Conservation (phyloP, 1,139 yeast genomes). For the Pichia sp. region DNA sequence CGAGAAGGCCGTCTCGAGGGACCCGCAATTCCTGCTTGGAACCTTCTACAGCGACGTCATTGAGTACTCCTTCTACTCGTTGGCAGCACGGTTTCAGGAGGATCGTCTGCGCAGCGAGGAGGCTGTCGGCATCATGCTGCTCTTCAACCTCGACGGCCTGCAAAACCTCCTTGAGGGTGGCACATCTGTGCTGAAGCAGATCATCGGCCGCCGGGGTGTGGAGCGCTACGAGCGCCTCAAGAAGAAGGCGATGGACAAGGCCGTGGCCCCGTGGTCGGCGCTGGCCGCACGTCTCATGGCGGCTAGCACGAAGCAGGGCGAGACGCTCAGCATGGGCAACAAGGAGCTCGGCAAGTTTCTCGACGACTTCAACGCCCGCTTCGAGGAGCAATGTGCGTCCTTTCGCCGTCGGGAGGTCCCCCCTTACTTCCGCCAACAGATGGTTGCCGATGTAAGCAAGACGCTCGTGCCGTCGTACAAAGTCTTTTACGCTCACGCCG, state of each 20-base stretch:
- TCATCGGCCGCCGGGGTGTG: constrained; percentile 61
- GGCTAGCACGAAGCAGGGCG: constrained; percentile 53
- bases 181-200: constrained; percentile 46
- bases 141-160: constrained; percentile 68
- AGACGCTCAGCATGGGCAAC: constrained; percentile 34
- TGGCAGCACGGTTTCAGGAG: constrained; percentile 51
- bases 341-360: constrained; percentile 78
- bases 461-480: constrained; percentile 15
- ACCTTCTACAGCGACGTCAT: constrained; percentile 70
- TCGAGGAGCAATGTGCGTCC: constrained; percentile 47
- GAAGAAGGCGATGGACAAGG: constrained; percentile 70
- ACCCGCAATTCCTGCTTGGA: constrained; percentile 51
- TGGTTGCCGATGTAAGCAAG: constrained; percentile 12
- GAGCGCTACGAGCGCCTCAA: constrained; percentile 66
- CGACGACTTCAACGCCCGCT: constrained; percentile 78
- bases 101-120: constrained; percentile 40
- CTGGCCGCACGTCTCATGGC: constrained; percentile 75
- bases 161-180: constrained; percentile 71
- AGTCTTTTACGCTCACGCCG: constrained; percentile 7
- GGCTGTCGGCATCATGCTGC: constrained; percentile 64
- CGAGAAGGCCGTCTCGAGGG: constrained; percentile 47
- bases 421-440: constrained; percentile 7
- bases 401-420: constrained; percentile 12
- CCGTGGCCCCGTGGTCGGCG: constrained; percentile 79
- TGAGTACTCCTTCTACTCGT: constrained; percentile 63